Evolutionary conservation across 192 early-diverging fungal genomes (phyloP).

Genomic region (Chytriomyces sp.): DNA sequence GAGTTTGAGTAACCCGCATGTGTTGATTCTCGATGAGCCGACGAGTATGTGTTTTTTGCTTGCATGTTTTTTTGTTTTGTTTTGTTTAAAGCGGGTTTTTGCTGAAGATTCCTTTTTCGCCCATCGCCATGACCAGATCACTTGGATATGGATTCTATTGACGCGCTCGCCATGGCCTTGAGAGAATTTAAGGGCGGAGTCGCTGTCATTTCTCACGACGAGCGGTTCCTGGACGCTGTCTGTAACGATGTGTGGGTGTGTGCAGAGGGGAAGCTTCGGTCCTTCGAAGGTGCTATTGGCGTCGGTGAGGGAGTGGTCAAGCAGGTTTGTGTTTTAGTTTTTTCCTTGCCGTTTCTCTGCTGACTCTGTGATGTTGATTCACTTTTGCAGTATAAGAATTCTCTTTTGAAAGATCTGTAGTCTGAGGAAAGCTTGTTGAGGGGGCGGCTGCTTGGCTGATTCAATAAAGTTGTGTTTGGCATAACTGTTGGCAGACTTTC

Average conservation of each 20-base stretch:
- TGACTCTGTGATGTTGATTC: too few species aligned
- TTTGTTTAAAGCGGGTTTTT: constrained; percentile 40
- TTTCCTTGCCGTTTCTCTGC: too few species aligned
- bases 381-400: neutral
- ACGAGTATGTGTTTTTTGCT: constrained; percentile 58
- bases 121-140: constrained; percentile 47
- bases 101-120: constrained; percentile 28
- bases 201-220: constrained; percentile 87
- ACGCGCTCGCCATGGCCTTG: constrained; percentile 87
- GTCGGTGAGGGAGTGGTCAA: constrained; percentile 54
- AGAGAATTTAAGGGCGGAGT: constrained; percentile 91
- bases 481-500: neutral
- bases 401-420: neutral
- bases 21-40: constrained; percentile 68
- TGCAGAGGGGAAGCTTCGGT: constrained; percentile 76
- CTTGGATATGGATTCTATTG: constrained; percentile 82
- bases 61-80: constrained; percentile 62
- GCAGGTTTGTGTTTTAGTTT: constrained; percentile 42
- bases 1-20: constrained; percentile 60
- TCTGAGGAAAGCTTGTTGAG: neutral
- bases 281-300: constrained; percentile 76
- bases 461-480: constrained; percentile 1
- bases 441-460: neutral
- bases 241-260: constrained; percentile 95
- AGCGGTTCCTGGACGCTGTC: constrained; percentile 79